Evolutionary conservation across 2,329 filamentous ascomycete species (phyloP), one percentile per base, ranked within the genome.

Genomic region (Arthrobotrys iridis): DNA sequence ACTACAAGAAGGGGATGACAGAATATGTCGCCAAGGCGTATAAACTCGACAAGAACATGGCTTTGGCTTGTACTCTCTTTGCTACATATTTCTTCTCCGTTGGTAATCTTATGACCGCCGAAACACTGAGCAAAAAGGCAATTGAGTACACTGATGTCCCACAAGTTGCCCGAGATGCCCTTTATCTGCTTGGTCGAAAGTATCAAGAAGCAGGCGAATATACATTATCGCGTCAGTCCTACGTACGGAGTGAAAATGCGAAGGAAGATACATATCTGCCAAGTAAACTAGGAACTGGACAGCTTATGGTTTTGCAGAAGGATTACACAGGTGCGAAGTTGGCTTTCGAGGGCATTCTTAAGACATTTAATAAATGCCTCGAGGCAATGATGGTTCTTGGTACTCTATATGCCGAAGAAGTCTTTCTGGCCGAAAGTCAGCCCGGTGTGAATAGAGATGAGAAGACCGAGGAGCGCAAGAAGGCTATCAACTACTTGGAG

Each of bases 121-220:
- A 98, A 78, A 89, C 89, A 18, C 86, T 99, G 15, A 92, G 94
- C 5, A 91, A 93, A 81, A 95, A 95, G 82, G 93, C 95, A 4
- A 97, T 99, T 77, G 93, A 97, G 80, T 90, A 92, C 79, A 98
- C 95, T 1, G 95, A 99, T 81, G 92, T 98, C 79, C 97, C 97
- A 81, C 92, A 93, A 2, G 93, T 98, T 81, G 94, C 94, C 22
- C 97, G 94, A 83, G 96, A 99, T 81, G 96, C 95, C 35, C 98
- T 94, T 93, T 99, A 97, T 82, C 84, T 98, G 6, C 87, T 98
- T 41, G 95, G 93, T 26, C 87, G 93, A 75, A 97, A 96, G 81
- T 92, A 94, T 77, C 95, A 99, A 81, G 92, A 93, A 78, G 87
- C 89, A 70, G 90, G 91, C 43, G 89, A 97, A 70, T 83, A 88